Base-by-base conservation (phyloP, 2,329 filamentous ascomycete species). In the Fusarium avenaceum region DNA sequence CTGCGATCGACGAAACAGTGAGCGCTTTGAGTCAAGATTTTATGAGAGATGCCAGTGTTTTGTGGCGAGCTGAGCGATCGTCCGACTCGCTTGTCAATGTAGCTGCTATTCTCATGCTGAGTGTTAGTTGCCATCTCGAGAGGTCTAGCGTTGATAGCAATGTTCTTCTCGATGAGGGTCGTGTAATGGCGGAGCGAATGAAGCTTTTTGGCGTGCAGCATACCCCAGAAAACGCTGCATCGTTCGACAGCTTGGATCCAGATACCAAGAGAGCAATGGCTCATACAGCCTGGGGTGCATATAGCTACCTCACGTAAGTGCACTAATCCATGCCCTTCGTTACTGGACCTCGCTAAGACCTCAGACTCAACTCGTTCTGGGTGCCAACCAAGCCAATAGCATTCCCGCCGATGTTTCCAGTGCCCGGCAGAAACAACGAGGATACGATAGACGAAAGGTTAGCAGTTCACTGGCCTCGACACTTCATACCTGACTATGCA, bases 11-110 rank as follows among this genome's bases (percentile, higher is more conserved):
- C 15, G 30, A 59, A 39, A 22, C 39, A 3, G 61, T 59, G 3
- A 46, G 43, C 42, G 28, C 20, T 11, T 11, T 69, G 17, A 55
- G 68, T 24, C 43, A 38, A 19, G 42, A 51, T 6, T 71, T 71
- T 10, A 52, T 59, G n/a, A 48, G 51, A 7, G 57, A 57, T 3
- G 43, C 68, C 6, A 46, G 60, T 17, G 26, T 54, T 7, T 17
- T 71, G 15, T 71, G 63, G 61, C 57, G 42, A 13, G 68, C 56
- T 7, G 69, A 71, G 30, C 54, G 68, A 42, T 67, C 57, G 4
- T 49, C 57, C 1, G 64, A 71, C 35, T 64, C 61, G 2, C 28
- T 67, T 8, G 44, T 66, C 0, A 69, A 71, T 0, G 57, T 71
- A 14, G 62, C 68, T 13, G 53, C 68, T 1, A 56, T 69, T 11